A percentile compares a stretch with the other conserved stretches of the same genome.
These are phyloP conservation scores for Tubosaeta brunneosetosa DNA, from an alignment of 768 basidiomycete genomes.

Conservation along the genomic window DNA sequence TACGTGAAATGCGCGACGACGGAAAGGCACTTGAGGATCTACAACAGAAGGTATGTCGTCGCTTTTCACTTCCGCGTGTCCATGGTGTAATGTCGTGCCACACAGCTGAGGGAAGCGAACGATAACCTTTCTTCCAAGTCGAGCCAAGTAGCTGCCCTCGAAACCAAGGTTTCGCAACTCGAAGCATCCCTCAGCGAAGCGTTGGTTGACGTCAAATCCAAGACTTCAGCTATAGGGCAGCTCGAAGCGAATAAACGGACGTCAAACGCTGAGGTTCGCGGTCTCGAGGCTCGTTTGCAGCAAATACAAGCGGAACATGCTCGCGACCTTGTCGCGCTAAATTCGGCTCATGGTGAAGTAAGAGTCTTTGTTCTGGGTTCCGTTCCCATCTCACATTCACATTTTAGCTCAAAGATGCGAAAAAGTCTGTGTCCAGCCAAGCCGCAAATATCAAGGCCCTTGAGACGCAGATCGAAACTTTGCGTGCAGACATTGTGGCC, in stretches of 20 bases:
- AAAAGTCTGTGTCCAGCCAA: slow-evolving; percentile 38
- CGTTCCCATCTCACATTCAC: slow-evolving; percentile 2
- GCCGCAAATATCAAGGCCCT: slow-evolving; percentile 44
- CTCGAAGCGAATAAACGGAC: slow-evolving; percentile 46
- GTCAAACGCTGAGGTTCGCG: slow-evolving; percentile 46
- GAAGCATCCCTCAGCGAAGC: slow-evolving; percentile 46
- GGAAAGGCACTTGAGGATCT: slow-evolving; percentile 53
- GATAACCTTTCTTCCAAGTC: slow-evolving; percentile 52
- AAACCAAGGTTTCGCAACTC: slow-evolving; percentile 47
- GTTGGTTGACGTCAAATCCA: slow-evolving; percentile 45
- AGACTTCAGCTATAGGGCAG: slow-evolving; percentile 39
- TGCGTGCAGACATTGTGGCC: slow-evolving; percentile 48
- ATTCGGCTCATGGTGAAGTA: slow-evolving; percentile 50
- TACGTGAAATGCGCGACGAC: slow-evolving; percentile 64
- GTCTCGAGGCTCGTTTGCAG: slow-evolving; percentile 39
- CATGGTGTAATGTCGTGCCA: background rate
- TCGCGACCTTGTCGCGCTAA: slow-evolving; percentile 31
- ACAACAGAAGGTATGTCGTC: slow-evolving; percentile 49
- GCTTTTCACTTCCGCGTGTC: background rate
- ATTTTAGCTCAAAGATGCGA: slow-evolving; percentile 50
- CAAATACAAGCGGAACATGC: slow-evolving; percentile 30
- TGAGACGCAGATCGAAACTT: slow-evolving; percentile 43
- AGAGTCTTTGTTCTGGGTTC: slow-evolving; percentile 9
- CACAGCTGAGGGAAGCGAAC: slow-evolving; percentile 57
- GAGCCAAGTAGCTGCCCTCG: slow-evolving; percentile 46